These are phyloP conservation scores for Tetrahymena elliotti DNA, from an alignment of 73 alveolate genomes.

Conservation along the genomic window DNA sequence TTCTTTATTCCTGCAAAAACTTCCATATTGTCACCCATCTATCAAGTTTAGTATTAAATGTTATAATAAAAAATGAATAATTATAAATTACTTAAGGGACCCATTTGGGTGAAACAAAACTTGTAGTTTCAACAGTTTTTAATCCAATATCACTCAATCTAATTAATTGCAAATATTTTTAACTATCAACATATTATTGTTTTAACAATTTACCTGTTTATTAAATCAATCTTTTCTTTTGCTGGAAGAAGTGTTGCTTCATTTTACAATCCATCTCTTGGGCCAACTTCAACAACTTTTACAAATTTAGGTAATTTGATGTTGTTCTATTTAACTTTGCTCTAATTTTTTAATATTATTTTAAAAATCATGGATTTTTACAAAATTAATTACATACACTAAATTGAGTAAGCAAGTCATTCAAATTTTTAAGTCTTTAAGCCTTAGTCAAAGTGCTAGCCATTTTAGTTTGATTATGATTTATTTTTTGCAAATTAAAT, in stretches of 20 bases:
- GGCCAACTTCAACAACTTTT: conserved; percentile 79
- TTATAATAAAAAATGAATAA: no score
- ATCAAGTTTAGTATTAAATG: background rate
- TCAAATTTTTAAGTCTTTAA: background rate
- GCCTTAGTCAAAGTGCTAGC: background rate
- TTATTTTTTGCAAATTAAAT: background rate
- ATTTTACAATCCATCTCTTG: conserved; percentile 89
- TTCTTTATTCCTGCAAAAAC: conserved; percentile 52
- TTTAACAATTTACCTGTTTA: conserved; percentile 45
- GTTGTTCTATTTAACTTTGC: conserved; percentile 7
- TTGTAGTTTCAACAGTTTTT: conserved; percentile 27
- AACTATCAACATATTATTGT: conserved; percentile 34
- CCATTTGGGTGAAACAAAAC: conserved; percentile 43
- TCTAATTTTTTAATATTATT: background rate
- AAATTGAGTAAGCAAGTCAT: background rate
- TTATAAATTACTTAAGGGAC: conserved; percentile 8
- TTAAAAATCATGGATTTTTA: background rate
- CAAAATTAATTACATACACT: background rate
- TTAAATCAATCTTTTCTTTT: conserved; percentile 60
- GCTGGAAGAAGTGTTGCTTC: conserved; percentile 68
- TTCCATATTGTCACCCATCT: conserved; percentile 71
- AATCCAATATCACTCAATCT: conserved; percentile 28
- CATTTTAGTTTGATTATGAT: background rate
- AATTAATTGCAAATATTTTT: conserved; percentile 44
- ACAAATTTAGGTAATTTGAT: conserved; percentile 49